Percentiles rank a stretch among this genome's conserved stretches.
phyloP scores from a whole-genome alignment of 805 yeast species.

The Teunomyces funiuensis region DNA sequence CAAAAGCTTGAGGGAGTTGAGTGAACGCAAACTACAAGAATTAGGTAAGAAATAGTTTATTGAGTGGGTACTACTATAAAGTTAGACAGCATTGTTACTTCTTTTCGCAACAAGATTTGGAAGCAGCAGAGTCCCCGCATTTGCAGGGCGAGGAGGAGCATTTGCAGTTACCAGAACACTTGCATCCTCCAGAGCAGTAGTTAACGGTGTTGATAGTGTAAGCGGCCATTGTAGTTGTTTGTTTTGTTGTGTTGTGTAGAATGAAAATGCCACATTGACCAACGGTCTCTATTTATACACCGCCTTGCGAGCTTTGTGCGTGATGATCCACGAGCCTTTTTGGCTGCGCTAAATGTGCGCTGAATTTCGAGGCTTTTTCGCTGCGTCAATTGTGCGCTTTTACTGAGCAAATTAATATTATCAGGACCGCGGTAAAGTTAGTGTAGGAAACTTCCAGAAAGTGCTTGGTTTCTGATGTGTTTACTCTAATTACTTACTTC shows the following conservation, averaged over 20 bases:
- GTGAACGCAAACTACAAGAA: constrained; percentile 18
- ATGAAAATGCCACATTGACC: background rate
- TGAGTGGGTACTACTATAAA: no score
- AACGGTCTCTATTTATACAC: background rate
- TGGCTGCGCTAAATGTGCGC: background rate
- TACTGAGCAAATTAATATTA: no score
- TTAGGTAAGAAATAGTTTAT: background rate
- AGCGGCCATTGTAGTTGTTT: constrained; percentile 3
- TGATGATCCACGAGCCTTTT: background rate
- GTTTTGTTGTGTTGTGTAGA: background rate
- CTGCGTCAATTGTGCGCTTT: no score
- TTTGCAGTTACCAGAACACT: constrained; percentile 8
- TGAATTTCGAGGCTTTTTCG: no score
- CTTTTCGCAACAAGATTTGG: constrained; percentile 2
- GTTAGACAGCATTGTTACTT: background rate
- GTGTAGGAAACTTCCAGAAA: no score
- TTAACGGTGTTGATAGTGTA: constrained; percentile 8
- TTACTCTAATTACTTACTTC: no score
- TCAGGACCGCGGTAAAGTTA: no score
- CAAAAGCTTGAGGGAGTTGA: constrained; percentile 20
- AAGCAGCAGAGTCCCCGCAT: background rate
- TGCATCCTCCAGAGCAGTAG: constrained; percentile 9
- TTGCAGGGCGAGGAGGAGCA: constrained; percentile 4
- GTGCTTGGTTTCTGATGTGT: no score
- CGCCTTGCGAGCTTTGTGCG: background rate